Base-by-base conservation (phyloP, 2,329 filamentous ascomycete genomes). In the Paraphoma sp. region DNA sequence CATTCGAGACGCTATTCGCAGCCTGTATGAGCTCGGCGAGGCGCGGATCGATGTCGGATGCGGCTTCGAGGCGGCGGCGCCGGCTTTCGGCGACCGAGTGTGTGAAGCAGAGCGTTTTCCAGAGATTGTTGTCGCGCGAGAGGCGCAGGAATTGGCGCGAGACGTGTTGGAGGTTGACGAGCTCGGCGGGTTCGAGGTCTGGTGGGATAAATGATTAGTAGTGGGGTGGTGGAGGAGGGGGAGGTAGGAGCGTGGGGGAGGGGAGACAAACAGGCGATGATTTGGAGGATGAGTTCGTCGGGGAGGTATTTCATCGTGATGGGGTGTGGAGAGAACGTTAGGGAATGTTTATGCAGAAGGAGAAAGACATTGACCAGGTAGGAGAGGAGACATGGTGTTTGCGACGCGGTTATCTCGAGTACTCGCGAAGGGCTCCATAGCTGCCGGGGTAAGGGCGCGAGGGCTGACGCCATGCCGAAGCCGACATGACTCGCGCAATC, bases 91-190 rank as follows among this genome's bases (percentile, higher is more conserved):
- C 89, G 33, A 82, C 74, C 14, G 91, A 94, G 55, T 87, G 81
- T 36, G 88, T 82, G 73, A 95, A 92, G 73, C 90, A 93, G 70
- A 88, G 83, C 3, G 83, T 78, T 59, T 89, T 89, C 93, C 93
- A 97, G 36, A 94, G 80, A 40, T 82, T 84, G 66, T 90, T 85
- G 71, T 96, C 92, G 54, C 92, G 87, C 40, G 86, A 89, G 42
- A 95, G 80, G 30, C 80, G 76, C 29, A 88, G 83, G 56, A 94
- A 85, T 44, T 82, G 83, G 60, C 82, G 86, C 28, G 87, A 94
- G 11, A 92, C 86, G 17, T 85, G 82, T 76, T 93, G 91, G 33
- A 94, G 79, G 53, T 77, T 82, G 54, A 89, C 85, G 57, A 93
- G 83, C 61, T 92, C 86, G 42, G 73, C 69, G 14, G 87, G 83